These are phyloP conservation scores for Ilyonectria sp. DNA, from an alignment of 2,329 filamentous ascomycete genomes.

Conservation along the genomic window DNA sequence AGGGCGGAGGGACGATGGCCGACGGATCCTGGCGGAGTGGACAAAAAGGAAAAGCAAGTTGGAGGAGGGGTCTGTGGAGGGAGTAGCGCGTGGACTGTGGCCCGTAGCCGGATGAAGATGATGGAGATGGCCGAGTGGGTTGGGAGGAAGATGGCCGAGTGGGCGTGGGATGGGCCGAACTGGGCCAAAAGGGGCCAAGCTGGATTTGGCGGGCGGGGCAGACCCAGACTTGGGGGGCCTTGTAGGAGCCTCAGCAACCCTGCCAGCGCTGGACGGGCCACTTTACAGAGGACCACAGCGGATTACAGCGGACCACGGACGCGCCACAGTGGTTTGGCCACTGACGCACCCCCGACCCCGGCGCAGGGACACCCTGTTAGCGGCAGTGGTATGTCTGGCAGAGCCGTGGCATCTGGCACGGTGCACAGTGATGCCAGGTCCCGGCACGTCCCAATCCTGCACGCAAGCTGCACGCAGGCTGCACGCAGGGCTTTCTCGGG, in stretches of 20 bases:
- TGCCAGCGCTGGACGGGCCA: not conserved
- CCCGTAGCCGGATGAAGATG: conserved; percentile 24
- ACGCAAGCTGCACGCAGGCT: not conserved
- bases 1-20: not conserved
- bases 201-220: not conserved
- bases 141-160: conserved; percentile 27
- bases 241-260: not conserved
- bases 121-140: conserved; percentile 24
- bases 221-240: not conserved
- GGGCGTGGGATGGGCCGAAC: conserved; percentile 19
- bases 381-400: not conserved
- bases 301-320: not conserved
- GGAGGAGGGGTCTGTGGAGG: not conserved
- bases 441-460: not conserved
- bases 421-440: not conserved
- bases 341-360: not conserved
- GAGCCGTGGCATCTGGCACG: not conserved
- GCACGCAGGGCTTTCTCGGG: not conserved
- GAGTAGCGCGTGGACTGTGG: conserved; percentile 4
- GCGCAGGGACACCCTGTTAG: not conserved
- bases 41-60: conserved; percentile 19
- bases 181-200: not conserved
- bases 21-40: conserved; percentile 6
- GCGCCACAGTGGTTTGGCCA: not conserved
- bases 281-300: not conserved